Conservation (phyloP, 2,329 filamentous ascomycete species). For the Aspergillus japonicus region DNA sequence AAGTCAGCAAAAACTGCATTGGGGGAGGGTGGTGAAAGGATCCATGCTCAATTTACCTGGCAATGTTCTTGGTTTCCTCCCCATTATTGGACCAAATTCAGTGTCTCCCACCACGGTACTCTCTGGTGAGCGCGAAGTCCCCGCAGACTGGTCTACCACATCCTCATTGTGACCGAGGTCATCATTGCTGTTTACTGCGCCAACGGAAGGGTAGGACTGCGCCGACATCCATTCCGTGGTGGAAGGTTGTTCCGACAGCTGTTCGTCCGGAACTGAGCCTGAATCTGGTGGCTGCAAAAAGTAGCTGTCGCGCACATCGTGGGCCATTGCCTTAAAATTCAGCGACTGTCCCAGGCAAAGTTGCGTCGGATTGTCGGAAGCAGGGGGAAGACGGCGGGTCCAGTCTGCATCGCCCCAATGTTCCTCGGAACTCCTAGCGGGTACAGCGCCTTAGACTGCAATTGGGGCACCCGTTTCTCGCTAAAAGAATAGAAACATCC, state of each 20-base stretch:
- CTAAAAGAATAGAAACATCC: neutral
- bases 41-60: constrained; percentile 30
- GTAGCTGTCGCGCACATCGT: constrained; percentile 29
- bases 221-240: constrained; percentile 15
- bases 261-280: constrained; percentile 22
- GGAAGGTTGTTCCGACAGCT: constrained; percentile 22
- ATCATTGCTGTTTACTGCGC: constrained; percentile 22
- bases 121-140: constrained; percentile 19
- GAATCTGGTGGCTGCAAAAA: constrained; percentile 20
- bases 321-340: constrained; percentile 31
- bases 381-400: constrained; percentile 20
- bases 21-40: neutral
- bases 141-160: constrained; percentile 22
- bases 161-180: constrained; percentile 18
- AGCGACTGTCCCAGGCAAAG: constrained; percentile 19
- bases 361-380: constrained; percentile 24
- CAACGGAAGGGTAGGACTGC: constrained; percentile 11
- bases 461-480: constrained; percentile 1
- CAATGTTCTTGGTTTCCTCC: constrained; percentile 32
- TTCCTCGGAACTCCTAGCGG: constrained; percentile 14
- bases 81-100: constrained; percentile 10
- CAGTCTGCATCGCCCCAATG: constrained; percentile 28
- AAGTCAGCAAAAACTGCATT: constrained; percentile 5
- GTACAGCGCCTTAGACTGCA: neutral
- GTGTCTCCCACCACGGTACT: constrained; percentile 17